These are phyloP conservation scores for Phytopythium montanum DNA, from an alignment of 352 stramenopile genomes.

Conservation along the genomic window DNA sequence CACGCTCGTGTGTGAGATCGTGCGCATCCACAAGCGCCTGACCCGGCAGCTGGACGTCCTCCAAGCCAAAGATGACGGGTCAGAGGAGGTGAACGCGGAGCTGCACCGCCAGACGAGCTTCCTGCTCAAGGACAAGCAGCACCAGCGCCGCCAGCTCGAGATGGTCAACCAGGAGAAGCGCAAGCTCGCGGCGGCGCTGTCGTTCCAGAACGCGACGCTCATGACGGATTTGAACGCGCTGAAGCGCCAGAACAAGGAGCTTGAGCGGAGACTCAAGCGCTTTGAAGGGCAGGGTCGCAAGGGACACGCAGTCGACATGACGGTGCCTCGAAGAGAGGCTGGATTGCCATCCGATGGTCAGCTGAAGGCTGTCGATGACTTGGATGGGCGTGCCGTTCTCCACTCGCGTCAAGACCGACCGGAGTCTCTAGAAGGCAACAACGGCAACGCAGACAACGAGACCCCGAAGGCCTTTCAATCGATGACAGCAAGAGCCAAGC, in stretches of 20 bases:
- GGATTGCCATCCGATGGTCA: background rate
- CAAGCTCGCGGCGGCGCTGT: conserved; percentile 66
- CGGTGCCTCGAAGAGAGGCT: background rate
- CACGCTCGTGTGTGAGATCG: conserved; percentile 50
- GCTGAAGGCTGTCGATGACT: background rate
- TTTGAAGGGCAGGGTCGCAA: conserved; percentile 8
- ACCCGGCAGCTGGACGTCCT: conserved; percentile 48
- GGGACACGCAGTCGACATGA: too few relatives aligned
- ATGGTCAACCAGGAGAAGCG: conserved; percentile 55
- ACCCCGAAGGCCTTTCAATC: background rate
- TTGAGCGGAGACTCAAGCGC: conserved; percentile 39
- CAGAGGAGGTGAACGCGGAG: conserved; percentile 61
- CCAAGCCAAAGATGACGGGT: conserved; percentile 41
- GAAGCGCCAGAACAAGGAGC: conserved; percentile 60
- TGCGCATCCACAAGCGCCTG: conserved; percentile 63
- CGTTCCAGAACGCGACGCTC: conserved; percentile 64
- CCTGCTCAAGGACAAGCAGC: conserved; percentile 68
- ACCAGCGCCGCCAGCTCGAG: conserved; percentile 65
- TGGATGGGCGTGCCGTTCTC: background rate
- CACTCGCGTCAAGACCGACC: background rate
- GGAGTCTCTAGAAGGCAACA: background rate
- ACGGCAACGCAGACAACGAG: background rate
- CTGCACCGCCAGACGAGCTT: conserved; percentile 74
- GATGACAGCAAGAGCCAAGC: background rate
- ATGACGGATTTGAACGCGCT: conserved; percentile 61